A percentile compares a stretch with the other conserved stretches of the same genome.
Conservation (phyloP, 139 green algal species). For the Chlamydomonas schloesseri region DNA sequence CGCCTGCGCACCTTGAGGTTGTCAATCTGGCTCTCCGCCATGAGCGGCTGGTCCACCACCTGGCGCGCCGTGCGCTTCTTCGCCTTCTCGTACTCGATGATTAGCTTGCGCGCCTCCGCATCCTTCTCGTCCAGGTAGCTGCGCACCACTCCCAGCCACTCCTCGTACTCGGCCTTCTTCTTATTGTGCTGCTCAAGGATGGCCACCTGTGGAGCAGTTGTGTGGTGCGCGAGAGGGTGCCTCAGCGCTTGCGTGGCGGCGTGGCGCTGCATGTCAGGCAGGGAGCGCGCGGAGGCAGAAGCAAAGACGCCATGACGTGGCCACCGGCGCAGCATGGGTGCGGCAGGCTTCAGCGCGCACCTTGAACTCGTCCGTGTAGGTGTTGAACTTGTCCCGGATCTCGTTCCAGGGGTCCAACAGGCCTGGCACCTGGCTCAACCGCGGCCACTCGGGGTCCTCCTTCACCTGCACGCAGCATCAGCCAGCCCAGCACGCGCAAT, state of each 20-base stretch:
- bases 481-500: too few relatives aligned
- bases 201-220: not conserved
- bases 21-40: conserved; percentile 28
- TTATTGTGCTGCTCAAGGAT: conserved; percentile 77
- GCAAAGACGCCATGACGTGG: too few relatives aligned
- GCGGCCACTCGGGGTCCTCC: conserved; percentile 75
- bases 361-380: conserved; percentile 82
- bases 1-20: conserved; percentile 55
- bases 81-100: conserved; percentile 70
- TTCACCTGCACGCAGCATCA: conserved; percentile 18
- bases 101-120: conserved; percentile 36
- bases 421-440: conserved; percentile 60
- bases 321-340: too few relatives aligned
- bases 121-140: conserved; percentile 56
- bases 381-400: conserved; percentile 75
- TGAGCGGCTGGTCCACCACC: conserved; percentile 25
- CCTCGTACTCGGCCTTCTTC: conserved; percentile 74
- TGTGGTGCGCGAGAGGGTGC: too few relatives aligned
- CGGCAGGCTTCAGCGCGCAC: not conserved
- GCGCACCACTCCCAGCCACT: conserved; percentile 60
- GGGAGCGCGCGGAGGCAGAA: too few relatives aligned
- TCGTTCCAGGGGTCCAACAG: conserved; percentile 79
- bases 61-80: conserved; percentile 68
- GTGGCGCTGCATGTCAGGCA: too few relatives aligned
- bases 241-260: too few relatives aligned